Evolutionary conservation across 495 filamentous ascomycete genomes (phyloP), one percentile per base, ranked within the genome.

Genomic region (Hyaloscypha bicolor): DNA sequence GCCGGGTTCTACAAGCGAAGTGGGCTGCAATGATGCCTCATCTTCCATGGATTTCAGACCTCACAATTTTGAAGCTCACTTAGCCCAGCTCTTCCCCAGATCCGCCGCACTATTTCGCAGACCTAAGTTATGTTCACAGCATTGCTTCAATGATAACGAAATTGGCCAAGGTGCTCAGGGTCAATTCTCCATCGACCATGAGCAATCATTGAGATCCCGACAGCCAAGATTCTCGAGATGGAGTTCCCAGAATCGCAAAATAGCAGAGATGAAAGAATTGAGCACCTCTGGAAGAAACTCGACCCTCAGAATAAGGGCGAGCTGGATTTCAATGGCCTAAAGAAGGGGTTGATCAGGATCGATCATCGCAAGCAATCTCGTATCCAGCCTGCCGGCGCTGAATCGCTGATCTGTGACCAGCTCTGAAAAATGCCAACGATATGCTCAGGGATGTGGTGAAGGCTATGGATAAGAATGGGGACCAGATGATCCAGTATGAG

Each of bases 361-460:
- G 93, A 99, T 76, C 95, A 99, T 77, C 95, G 94, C 96, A 81
- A 83, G 93, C 45, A 45, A 68, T 58, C 53, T 57, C 66, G 63
- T 21, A 52, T 55, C 60, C 22, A 55, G 19, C 62, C 45, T 45
- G 39, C n/a, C n/a, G 42, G 42, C 42, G 16, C 39, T 48, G 31
- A 51, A 45, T 3, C 25, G 39, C 65, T 69, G 30, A 73, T 22
- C 55, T 39, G 48, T 67, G 48, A 39, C 37, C 75, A 97, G 94
- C 95, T 65, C 82, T 99, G 69, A 96, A 97, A 82, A 93, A 97
- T 82, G 95, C 95, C 72, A 92, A 95, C 76, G 79, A 85, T n/a
- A 86, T 98, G 81, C 84, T 99, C 62, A 83, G 84, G 70, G 88
- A 88, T 69, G 90, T 99, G 57, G 81, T 97, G 63, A 82, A 86